These are phyloP conservation scores for Solanum rostratum DNA, from an alignment of 257 asterid genomes.

Conservation along the genomic window DNA sequence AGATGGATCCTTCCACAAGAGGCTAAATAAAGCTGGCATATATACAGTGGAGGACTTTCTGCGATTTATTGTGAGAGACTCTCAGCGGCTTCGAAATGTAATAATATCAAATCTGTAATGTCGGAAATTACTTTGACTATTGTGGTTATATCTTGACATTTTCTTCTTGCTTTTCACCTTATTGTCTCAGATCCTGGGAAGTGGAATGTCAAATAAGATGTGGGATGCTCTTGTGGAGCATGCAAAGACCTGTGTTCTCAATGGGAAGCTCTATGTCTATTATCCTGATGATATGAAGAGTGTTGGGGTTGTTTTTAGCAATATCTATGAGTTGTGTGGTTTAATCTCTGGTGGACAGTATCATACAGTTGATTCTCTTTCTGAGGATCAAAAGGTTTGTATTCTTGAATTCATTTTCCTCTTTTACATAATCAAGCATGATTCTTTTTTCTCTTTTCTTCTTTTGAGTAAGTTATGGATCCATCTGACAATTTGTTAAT, in stretches of 20 bases:
- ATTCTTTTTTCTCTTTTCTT: background rate
- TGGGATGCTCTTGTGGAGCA: slow-evolving; percentile 96
- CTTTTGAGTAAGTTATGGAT: background rate
- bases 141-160: slow-evolving; percentile 1
- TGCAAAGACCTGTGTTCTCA: slow-evolving; percentile 80
- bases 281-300: slow-evolving; percentile 76
- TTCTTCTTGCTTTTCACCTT: background rate
- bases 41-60: slow-evolving; percentile 69
- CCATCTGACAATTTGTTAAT: background rate
- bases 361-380: slow-evolving; percentile 65
- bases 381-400: slow-evolving; percentile 76
- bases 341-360: slow-evolving; percentile 66
- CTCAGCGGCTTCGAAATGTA: slow-evolving; percentile 78
- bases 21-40: slow-evolving; percentile 74
- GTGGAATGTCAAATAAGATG: slow-evolving; percentile 97
- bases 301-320: slow-evolving; percentile 70
- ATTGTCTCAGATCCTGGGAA: slow-evolving; percentile 64
- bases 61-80: slow-evolving; percentile 58
- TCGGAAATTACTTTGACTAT: background rate
- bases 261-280: slow-evolving; percentile 79
- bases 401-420: background rate
- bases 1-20: slow-evolving; percentile 94
- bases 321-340: slow-evolving; percentile 75
- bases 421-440: background rate
- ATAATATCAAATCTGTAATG: slow-evolving; percentile 13